A percentile compares a stretch with the other conserved stretches of the same genome.
These are phyloP conservation scores for Apophysomyces sp. DNA, from an alignment of 371 early-diverging fungal species.

Conservation along the genomic window DNA sequence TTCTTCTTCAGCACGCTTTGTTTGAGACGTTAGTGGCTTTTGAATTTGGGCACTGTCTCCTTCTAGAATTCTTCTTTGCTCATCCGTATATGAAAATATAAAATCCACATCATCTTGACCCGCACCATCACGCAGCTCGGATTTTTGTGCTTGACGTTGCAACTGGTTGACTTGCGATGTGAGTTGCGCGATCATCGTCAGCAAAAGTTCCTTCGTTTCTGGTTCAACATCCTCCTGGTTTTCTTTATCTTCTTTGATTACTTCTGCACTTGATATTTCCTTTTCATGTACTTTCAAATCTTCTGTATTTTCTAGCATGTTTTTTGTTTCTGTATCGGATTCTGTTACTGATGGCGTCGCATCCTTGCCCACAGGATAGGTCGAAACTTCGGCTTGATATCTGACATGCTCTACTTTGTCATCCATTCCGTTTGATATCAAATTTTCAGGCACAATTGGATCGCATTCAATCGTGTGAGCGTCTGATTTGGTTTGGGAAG, in stretches of 20 bases:
- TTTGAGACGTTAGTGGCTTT: not conserved
- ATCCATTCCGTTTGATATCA: conserved; percentile 17
- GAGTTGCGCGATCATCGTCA: conserved; percentile 22
- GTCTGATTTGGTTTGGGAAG: conserved; percentile 39
- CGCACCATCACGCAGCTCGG: not conserved
- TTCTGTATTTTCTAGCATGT: not conserved
- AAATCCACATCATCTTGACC: conserved; percentile 6
- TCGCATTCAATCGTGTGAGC: conserved; percentile 57
- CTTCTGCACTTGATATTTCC: no score
- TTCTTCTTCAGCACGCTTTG: not conserved
- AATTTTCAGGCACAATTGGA: conserved; percentile 59
- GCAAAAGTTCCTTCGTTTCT: not conserved
- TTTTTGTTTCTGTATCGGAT: not conserved
- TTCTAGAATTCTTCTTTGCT: not conserved
- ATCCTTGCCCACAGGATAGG: no score
- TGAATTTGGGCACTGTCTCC: not conserved
- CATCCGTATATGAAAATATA: conserved; percentile 4
- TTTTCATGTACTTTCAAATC: not conserved
- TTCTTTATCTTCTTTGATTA: not conserved
- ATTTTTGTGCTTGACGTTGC: conserved; percentile 13
- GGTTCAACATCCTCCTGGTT: not conserved
- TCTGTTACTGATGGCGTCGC: not conserved
- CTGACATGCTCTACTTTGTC: not conserved
- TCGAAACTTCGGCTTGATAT: no score
- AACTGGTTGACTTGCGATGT: conserved; percentile 30